Base-by-base conservation (phyloP, 2,329 filamentous ascomycete genomes). In the Davidsoniella virescens region DNA sequence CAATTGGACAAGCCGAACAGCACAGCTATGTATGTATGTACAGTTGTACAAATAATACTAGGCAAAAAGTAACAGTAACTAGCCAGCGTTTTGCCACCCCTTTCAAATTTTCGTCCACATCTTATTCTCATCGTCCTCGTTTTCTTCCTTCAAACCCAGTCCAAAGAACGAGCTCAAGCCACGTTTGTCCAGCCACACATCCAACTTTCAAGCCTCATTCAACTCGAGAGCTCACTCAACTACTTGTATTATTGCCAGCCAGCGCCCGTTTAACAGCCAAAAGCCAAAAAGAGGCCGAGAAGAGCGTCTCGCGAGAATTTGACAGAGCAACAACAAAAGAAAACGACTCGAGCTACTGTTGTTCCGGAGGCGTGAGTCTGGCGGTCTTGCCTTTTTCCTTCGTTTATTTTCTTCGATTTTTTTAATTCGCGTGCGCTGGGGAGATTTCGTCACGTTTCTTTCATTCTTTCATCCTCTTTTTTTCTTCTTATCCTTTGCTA, bases 181-280 rank as follows among this genome's bases (percentile, higher is more conserved):
- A 51, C 49, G 49, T 51, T 51, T 51, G 43, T 62, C 59, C 65
- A 67, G 65, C 65, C 65, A 67, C 65, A 67, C 63, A 59, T 61
- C 55, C 49, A 56, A 61, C 57, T 57, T 53, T 56, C 57, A 57
- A 57, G 58, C 59, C 60, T 51, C 46, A 49, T 39, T 47, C 17
- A 37, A 23, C 44, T 33, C 29, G 3, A 33, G 29, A 33, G 17
- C 39, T 61, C 59, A 57, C 61, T 63, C 20, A 23, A 23, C 20
- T 23, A 2, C 63, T 59, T 64, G 10, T 17, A 25, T 26, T 29
- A 16, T 37, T 37, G 12, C 10, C 44, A 4, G 12, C 43, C 20
- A 18, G n/a, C 23, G n/a, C 26, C 44, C 20, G n/a, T 20, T 16
- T 9, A 40, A 16, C 29, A 33, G 29, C 29, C 29, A 33, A 33